Evolutionary conservation across 805 yeast genomes (phyloP), one percentile per base, ranked within the genome.

Genomic region (Saccharomycopsis oosterbeekiorum): DNA sequence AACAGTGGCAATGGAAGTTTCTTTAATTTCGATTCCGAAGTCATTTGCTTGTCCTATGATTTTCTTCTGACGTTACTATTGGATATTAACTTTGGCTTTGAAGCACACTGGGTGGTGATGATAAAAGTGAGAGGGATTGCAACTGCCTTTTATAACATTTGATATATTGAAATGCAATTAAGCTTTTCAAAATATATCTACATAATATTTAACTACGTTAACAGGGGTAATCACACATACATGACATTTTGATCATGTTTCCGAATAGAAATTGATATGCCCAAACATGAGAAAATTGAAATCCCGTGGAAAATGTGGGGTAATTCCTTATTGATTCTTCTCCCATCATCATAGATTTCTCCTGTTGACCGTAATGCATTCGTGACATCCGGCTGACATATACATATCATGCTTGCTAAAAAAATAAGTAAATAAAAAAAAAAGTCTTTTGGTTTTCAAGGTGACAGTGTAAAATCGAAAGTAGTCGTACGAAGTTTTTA

Each of bases 1-100:
- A 86, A 68, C 12, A 76, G 71, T 0, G 96, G 93, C 14, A 88
- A 80, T 0, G 91, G 91, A 24, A 87, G 73, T 41, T 70, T 71
- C 36, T 29, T 17, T 36, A 51, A 51, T 37, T 39, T 24, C 21
- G 29, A 26, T 14, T 53, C 29, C 26, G 12, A 26, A 6, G 12
- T 24, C 36, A 41, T 39, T 29, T 19, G 4, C n/a, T n/a, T n/a
- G n/a, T n/a, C n/a, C n/a, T n/a, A n/a, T n/a, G n/a, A n/a, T n/a
- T n/a, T n/a, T n/a, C n/a, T n/a, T n/a, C n/a, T n/a, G n/a, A n/a
- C n/a, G n/a, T 36, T 12, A 12, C 6, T 11, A 8, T 5, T 36
- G 56, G 11, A 29, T 29, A 29, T 6, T 4, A 29, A 29, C 6
- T 29, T 29, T 29, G 34, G 34, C 6, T 6, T 29, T 29, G 34